Evolutionary conservation across 352 stramenopile species (phyloP).

Genomic region (Pythium angustatum): DNA sequence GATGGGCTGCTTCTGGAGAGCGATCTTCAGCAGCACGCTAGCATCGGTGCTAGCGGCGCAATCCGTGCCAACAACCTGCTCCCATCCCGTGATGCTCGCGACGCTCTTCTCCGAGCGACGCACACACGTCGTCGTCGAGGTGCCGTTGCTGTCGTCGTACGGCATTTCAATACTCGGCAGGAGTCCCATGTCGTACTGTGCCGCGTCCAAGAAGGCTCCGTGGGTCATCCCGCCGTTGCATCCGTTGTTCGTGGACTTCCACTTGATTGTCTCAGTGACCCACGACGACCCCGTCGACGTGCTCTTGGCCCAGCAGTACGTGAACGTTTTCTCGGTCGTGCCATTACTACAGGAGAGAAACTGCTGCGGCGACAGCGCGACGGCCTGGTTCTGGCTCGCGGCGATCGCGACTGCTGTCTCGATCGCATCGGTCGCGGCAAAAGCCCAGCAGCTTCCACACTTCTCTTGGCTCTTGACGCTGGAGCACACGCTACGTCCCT

Average conservation of each 20-base stretch:
- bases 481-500: slow-evolving; percentile 64
- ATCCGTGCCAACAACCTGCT: slow-evolving; percentile 60
- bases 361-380: slow-evolving; percentile 78
- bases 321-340: slow-evolving; percentile 68
- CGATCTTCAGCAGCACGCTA: slow-evolving; percentile 50
- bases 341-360: slow-evolving; percentile 70
- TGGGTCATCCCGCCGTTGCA: slow-evolving; percentile 85
- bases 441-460: slow-evolving; percentile 83
- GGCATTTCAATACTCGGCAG: slow-evolving; percentile 72
- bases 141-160: slow-evolving; percentile 50
- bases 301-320: slow-evolving; percentile 68
- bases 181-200: slow-evolving; percentile 58
- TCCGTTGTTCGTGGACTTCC: slow-evolving; percentile 76
- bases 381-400: slow-evolving; percentile 51
- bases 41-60: slow-evolving; percentile 55
- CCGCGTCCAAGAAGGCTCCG: slow-evolving; percentile 73
- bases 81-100: slow-evolving; percentile 71
- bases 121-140: slow-evolving; percentile 32
- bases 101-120: slow-evolving; percentile 58
- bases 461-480: slow-evolving; percentile 82
- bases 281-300: slow-evolving; percentile 50
- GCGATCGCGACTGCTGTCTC: slow-evolving; percentile 74
- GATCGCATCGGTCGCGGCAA: slow-evolving; percentile 74
- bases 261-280: slow-evolving; percentile 65
- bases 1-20: slow-evolving; percentile 65